A percentile compares a stretch with the other conserved stretches of the same genome.
These are phyloP conservation scores for Grigorovia transvaalensis DNA, from an alignment of 805 yeast species.

Conservation along the genomic window DNA sequence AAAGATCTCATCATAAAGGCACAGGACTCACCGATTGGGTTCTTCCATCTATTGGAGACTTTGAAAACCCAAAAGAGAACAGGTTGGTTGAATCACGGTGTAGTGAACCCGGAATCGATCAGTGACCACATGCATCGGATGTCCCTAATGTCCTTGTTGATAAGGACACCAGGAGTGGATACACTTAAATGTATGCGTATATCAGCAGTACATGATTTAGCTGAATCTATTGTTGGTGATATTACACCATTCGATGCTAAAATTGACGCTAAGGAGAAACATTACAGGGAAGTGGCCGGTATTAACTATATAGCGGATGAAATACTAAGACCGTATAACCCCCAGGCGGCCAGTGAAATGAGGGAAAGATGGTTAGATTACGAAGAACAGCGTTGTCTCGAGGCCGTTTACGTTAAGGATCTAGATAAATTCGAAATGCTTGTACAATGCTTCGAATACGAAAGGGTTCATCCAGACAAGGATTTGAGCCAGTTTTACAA, in stretches of 20 bases:
- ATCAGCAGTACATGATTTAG: constrained; percentile 86
- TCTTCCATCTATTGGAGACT: constrained; percentile 55
- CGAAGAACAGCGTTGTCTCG: constrained; percentile 70
- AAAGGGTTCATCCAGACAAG: constrained; percentile 46
- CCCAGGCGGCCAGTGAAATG: constrained; percentile 51
- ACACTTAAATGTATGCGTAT: constrained; percentile 67
- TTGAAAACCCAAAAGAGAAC: constrained; percentile 78
- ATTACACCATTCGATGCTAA: constrained; percentile 68
- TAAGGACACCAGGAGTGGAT: constrained; percentile 42
- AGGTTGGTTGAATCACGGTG: constrained; percentile 76
- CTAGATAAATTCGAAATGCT: constrained; percentile 86
- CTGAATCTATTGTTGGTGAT: constrained; percentile 91
- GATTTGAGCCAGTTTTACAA: constrained; percentile 60
- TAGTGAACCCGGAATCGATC: constrained; percentile 53
- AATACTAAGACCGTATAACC: constrained; percentile 55
- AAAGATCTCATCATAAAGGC: constrained; percentile 12
- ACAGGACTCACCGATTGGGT: constrained; percentile 33
- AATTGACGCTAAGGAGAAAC: constrained; percentile 71
- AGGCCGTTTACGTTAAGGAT: constrained; percentile 86
- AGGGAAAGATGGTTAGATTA: constrained; percentile 76
- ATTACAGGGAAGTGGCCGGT: constrained; percentile 65
- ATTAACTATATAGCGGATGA: constrained; percentile 50
- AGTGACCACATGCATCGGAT: constrained; percentile 94
- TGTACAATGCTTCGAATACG: constrained; percentile 76
- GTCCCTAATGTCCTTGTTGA: constrained; percentile 69